Base-by-base conservation (phyloP, 2,329 filamentous ascomycete species). In the Fonsecaea pedrosoi region DNA sequence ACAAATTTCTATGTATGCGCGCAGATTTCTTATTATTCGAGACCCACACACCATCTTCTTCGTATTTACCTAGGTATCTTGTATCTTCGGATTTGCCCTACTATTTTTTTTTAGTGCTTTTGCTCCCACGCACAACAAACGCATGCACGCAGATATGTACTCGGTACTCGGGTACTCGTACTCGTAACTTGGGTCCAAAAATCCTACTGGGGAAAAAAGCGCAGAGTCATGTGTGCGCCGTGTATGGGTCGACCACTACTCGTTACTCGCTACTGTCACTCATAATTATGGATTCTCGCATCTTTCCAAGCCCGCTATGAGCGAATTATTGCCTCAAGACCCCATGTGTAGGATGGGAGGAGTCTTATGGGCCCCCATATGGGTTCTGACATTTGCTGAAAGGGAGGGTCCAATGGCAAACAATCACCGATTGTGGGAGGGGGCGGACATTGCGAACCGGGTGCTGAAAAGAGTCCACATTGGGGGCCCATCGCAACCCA, bases 401-500 rank as follows among this genome's bases (percentile, higher is more conserved):
- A 32, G 13, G 32, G 35, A 25, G 34, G 15, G 4, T 8, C 60
- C 50, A 62, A 62, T 62, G 35, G 40, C 30, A 4, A 32, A 56
- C 48, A 56, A 34, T 55, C 53, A 13, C 53, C 18, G 53, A 55
- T 8, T 13, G 35, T n/a, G 30, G 35, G 54, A 25, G 45, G 21
- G 21, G 37, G 45, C 45, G 48, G 59, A 54, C 34, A 40, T 54
- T 21, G 59, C 30, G n/a, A 62, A 25, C 50, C 53, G 60, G 60
- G 12, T 32, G n/a, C 54, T 10, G 45, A 10, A 50, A 15, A 13
- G 21, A 30, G 21, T 30, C 45, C 45, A 50, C 45, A 18, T 4
- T 25, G 18, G 18, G 8, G 18, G 8, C 21, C 45, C 18, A 50
- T 50, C 8, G 45, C 45, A 50, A 50, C 18, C 45, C 45, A 25